A percentile compares a stretch with the other conserved stretches of the same genome.
Conservation (phyloP, 2,329 filamentous ascomycete genomes). For the Pochonia chlamydosporia region DNA sequence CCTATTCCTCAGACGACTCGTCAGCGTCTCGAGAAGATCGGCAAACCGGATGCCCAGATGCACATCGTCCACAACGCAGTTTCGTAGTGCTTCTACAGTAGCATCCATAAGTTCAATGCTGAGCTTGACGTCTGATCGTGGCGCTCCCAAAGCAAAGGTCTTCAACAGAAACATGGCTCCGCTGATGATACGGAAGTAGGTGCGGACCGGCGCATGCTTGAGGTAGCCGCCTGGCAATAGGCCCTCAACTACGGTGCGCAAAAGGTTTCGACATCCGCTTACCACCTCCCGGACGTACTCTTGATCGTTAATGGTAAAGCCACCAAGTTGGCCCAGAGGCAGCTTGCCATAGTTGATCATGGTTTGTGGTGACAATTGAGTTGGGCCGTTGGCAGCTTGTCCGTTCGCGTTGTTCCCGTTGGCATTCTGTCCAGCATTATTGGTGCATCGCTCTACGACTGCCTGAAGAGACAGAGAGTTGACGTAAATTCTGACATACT, state of each 20-base stretch:
- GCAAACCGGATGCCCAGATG: slow-evolving; percentile 81
- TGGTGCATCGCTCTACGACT: slow-evolving; percentile 87
- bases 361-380: slow-evolving; percentile 53
- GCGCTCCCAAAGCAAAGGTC: slow-evolving; percentile 76
- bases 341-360: slow-evolving; percentile 60
- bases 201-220: slow-evolving; percentile 76
- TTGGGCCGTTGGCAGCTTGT: slow-evolving; percentile 18
- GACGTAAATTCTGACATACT: slow-evolving; percentile 90
- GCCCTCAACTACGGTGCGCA: slow-evolving; percentile 71
- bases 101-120: slow-evolving; percentile 71
- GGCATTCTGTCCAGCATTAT: slow-evolving; percentile 52
- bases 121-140: slow-evolving; percentile 69
- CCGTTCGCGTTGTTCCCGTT: slow-evolving; percentile 27
- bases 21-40: slow-evolving; percentile 73
- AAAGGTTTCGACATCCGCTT: slow-evolving; percentile 69
- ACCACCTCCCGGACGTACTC: slow-evolving; percentile 73
- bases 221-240: slow-evolving; percentile 69
- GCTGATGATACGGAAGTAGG: slow-evolving; percentile 81
- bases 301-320: slow-evolving; percentile 61
- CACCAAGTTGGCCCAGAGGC: slow-evolving; percentile 57
- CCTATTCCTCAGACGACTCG: slow-evolving; percentile 64
- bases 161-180: slow-evolving; percentile 81
- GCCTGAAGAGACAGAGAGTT: slow-evolving; percentile 93
- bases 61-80: slow-evolving; percentile 78
- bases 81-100: slow-evolving; percentile 67